phyloP scores from a whole-genome alignment of 768 basidiomycete genomes.

The Boletellus ananas region DNA sequence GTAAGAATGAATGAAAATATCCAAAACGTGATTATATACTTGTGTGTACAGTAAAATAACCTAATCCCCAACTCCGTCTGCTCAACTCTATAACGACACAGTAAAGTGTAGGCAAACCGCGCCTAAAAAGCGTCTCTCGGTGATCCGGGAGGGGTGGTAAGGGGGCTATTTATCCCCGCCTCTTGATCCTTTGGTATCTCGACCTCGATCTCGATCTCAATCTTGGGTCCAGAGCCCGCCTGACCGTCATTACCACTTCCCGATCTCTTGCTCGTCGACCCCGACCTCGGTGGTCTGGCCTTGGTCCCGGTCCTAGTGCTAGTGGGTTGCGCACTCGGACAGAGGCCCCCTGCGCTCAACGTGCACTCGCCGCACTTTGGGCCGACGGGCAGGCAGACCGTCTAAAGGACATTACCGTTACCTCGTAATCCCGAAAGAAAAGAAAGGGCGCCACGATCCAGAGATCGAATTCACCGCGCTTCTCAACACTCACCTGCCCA shows the following conservation, averaged over 20 bases:
- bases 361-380: constrained; percentile 66
- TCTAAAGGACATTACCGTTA: constrained; percentile 35
- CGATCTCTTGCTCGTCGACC: constrained; percentile 2
- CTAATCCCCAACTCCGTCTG: too few relatives aligned
- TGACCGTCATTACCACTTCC: background rate
- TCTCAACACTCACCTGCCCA: constrained; percentile 56
- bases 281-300: constrained; percentile 3
- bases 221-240: constrained; percentile 30
- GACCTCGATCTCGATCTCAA: constrained; percentile 38
- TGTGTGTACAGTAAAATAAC: too few relatives aligned
- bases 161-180: too few relatives aligned
- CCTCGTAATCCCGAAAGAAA: background rate
- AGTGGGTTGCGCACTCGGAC: constrained; percentile 55
- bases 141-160: too few relatives aligned
- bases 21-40: background rate
- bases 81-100: too few relatives aligned
- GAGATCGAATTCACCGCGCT: background rate
- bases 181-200: too few relatives aligned
- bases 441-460: background rate
- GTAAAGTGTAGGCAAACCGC: too few relatives aligned
- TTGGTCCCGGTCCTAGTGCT: constrained; percentile 18
- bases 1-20: too few relatives aligned
- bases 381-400: constrained; percentile 60
- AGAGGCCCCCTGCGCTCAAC: constrained; percentile 51
- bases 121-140: too few relatives aligned